Conservation (phyloP, 768 basidiomycete genomes). For the Cantharellus cinnabarinus region DNA sequence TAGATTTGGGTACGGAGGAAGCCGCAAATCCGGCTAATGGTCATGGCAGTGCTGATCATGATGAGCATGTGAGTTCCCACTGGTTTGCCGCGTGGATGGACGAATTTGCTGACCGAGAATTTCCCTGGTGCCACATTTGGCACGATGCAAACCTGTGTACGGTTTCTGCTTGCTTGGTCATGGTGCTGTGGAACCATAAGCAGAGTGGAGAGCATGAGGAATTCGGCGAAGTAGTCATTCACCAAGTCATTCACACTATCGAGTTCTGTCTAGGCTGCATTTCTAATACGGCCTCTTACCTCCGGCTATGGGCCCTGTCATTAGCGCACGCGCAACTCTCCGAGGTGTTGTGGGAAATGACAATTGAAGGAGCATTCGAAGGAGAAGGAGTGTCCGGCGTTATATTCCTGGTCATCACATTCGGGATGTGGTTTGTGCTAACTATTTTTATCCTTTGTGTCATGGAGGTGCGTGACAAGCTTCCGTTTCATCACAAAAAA, state of each 20-base stretch:
- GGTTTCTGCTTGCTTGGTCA: too few relatives aligned
- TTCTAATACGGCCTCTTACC: conserved; percentile 86
- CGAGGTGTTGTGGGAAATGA: conserved; percentile 85
- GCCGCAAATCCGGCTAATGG: not conserved
- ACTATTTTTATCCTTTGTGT: conserved; percentile 70
- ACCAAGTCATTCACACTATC: conserved; percentile 96
- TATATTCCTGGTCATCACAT: conserved; percentile 41
- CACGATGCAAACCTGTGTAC: too few relatives aligned
- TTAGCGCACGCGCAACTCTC: conserved; percentile 95
- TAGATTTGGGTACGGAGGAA: not conserved
- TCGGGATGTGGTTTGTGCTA: conserved; percentile 63
- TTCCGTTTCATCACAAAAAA: not conserved
- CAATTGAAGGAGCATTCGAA: conserved; percentile 28
- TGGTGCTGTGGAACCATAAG: conserved; percentile 17
- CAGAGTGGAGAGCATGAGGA: conserved; percentile 62
- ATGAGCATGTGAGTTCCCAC: not conserved
- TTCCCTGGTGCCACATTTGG: too few relatives aligned
- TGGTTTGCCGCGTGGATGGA: too few relatives aligned
- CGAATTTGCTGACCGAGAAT: too few relatives aligned
- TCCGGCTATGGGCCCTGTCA: conserved; percentile 93
- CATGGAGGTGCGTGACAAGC: conserved; percentile 66
- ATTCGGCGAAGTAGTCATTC: conserved; percentile 85
- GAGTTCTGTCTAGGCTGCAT: conserved; percentile 99
- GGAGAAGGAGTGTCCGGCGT: conserved; percentile 21
- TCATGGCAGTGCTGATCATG: not conserved